A percentile compares a stretch with the other conserved stretches of the same genome.
Evolutionary conservation across 2,329 filamentous ascomycete species (phyloP).

Genomic region (Salinomyces thailandicus): DNA sequence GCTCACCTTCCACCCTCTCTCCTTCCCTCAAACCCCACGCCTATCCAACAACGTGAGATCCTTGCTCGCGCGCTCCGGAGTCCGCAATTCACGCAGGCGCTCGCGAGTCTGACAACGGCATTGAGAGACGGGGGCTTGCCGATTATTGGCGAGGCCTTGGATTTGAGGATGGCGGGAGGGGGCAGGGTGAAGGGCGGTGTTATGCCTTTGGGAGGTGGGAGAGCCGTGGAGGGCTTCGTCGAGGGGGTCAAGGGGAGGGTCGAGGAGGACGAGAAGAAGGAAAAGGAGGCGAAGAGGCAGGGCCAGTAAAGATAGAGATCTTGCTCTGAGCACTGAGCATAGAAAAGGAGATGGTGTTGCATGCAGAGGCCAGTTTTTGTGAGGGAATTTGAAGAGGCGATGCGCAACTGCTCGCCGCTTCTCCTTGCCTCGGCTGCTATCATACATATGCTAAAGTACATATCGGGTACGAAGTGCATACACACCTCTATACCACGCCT

Average conservation of each 20-base stretch:
- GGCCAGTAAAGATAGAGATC: too few relatives aligned
- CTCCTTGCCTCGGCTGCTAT: too few relatives aligned
- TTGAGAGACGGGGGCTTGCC: slow-evolving; percentile 83
- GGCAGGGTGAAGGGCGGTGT: slow-evolving; percentile 72
- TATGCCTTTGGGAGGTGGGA: slow-evolving; percentile 76
- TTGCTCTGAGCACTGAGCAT: too few relatives aligned
- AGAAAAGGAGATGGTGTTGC: too few relatives aligned
- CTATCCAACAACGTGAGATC: slow-evolving; percentile 68
- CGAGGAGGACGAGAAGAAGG: slow-evolving; percentile 42
- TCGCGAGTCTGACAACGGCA: slow-evolving; percentile 76
- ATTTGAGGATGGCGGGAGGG: slow-evolving; percentile 71
- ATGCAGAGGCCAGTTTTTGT: too few relatives aligned
- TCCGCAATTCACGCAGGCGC: slow-evolving; percentile 81
- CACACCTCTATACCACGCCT: too few relatives aligned
- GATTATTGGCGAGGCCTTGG: slow-evolving; percentile 76
- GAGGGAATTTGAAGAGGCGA: too few relatives aligned
- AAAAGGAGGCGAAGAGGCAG: slow-evolving; percentile 1
- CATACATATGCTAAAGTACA: too few relatives aligned
- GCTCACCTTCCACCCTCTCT: slow-evolving; percentile 68
- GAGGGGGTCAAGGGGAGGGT: slow-evolving; percentile 76
- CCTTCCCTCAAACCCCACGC: slow-evolving; percentile 47
- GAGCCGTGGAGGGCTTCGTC: slow-evolving; percentile 84
- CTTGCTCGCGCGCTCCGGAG: slow-evolving; percentile 74
- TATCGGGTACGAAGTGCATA: too few relatives aligned
- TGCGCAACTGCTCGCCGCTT: too few relatives aligned